Evolutionary conservation across 2,329 filamentous ascomycete species (phyloP).

Genomic region (Alternaria triticina): DNA sequence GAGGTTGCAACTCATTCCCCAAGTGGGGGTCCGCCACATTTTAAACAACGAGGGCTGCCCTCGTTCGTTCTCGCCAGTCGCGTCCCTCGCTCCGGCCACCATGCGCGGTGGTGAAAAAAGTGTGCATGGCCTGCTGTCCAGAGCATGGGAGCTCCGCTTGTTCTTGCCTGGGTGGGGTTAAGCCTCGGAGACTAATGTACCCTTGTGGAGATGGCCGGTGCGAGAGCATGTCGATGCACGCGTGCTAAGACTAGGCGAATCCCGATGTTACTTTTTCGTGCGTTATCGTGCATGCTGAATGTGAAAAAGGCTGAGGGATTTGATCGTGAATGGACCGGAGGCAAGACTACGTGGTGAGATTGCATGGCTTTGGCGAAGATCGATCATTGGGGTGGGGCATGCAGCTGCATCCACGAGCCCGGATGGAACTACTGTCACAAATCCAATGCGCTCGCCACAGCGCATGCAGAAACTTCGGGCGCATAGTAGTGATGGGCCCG

Average conservation of each 20-base stretch:
- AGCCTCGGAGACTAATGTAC: slow-evolving; percentile 21
- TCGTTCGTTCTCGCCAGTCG: neutral
- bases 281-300: neutral
- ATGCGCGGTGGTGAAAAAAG: slow-evolving; percentile 22
- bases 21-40: slow-evolving; percentile 28
- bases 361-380: neutral
- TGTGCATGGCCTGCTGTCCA: slow-evolving; percentile 25
- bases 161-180: slow-evolving; percentile 17
- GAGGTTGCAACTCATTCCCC: slow-evolving; percentile 1
- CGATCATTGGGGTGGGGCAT: slow-evolving; percentile 2
- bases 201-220: slow-evolving; percentile 3
- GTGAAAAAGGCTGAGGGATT: slow-evolving; percentile 3
- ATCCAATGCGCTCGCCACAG: slow-evolving; percentile 1
- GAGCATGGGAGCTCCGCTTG: slow-evolving; percentile 13
- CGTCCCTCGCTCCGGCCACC: slow-evolving; percentile 7
- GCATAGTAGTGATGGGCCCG: slow-evolving; percentile 14
- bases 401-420: neutral
- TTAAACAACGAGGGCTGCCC: slow-evolving; percentile 17
- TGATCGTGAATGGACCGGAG: neutral
- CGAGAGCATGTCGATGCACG: slow-evolving; percentile 18
- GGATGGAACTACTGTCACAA: neutral
- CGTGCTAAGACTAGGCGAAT: slow-evolving; percentile 29
- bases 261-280: slow-evolving; percentile 32
- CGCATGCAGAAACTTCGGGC: slow-evolving; percentile 19
- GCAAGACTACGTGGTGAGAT: neutral